Base-by-base conservation (phyloP, 2,329 filamentous ascomycete species). In the Venturia oleaginea region DNA sequence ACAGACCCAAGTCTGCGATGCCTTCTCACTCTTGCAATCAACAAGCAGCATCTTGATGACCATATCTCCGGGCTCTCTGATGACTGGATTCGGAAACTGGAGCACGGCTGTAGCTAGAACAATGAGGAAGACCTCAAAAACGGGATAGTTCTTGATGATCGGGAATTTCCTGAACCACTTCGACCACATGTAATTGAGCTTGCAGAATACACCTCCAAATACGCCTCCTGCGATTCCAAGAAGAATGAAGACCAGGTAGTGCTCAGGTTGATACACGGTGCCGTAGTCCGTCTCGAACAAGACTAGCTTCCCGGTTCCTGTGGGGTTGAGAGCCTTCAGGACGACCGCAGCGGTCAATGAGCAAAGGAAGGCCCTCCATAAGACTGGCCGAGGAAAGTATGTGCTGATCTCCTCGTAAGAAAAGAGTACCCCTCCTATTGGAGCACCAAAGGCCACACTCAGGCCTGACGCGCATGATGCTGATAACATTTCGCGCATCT, bases 251-350 rank as follows among this genome's bases (percentile, higher is more conserved):
- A 84, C 76, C 2, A 83, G 68, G 68, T 85, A 85, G 67, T 86
- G 82, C 11, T 80, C 70, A 1, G 80, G 72, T n/a, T 78, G 71
- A 68, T 85, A 86, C n/a, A 79, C 77, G 2, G 80, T 80, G 4
- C 80, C 82, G 66, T 85, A 86, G 61, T 82, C 80, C 4, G 83
- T 85, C 68, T 86, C 82, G 69, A 85, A 86, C 5, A 86, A 77
- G 0, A 84, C 83, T 4, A 86, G 74, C 68, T 84, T 85, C 2
- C 84, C 84, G 0, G 83, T 86, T 0, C 83, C 82, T 1, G 77
- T 84, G 0, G 83, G 84, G 68, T 86, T 84, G n/a, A 86, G 75
- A 2, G 78, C 78, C 68, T 81, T 83, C 27, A 86, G 74, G 4
- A 82, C 76, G 59, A 84, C 79, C 0, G 83, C 83, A 0, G 83